Conservation (phyloP, 306 rosid genomes). For the Malus domestica region ASM211411v1 NC_041798.1:29159001-29159500, state of each 20-base stretch:
- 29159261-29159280: no score
- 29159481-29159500: no score
- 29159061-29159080: not conserved
- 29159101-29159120: not conserved
- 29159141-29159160: no score
- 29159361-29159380: not conserved
- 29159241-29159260: no score
- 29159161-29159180: no score
- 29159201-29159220: not conserved
- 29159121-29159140: no score
- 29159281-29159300: not conserved
- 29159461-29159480: not conserved
- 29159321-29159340: no score
- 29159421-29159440: not conserved
- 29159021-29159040: not conserved
- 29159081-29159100: not conserved
- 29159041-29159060: not conserved
- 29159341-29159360: not conserved
- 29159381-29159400: not conserved
- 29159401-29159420: not conserved
- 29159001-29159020: not conserved
- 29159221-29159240: not conserved
- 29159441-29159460: not conserved
- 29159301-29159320: not conserved
- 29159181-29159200: no score